Base-by-base conservation (phyloP, 345 rosid genomes). In the Acer negundo region DNA sequence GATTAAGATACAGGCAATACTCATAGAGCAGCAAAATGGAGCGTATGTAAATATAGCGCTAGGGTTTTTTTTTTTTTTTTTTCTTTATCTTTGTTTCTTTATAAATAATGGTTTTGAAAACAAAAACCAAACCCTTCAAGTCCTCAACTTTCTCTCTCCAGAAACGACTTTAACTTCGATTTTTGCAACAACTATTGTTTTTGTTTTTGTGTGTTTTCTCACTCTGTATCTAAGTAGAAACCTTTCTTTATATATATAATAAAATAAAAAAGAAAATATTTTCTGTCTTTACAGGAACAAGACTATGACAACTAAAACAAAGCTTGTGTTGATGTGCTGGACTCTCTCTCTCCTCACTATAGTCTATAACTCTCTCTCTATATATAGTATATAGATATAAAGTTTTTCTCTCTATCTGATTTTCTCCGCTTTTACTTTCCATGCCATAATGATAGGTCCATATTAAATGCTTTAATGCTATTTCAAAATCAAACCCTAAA, bases 1-100 rank as follows among this genome's bases (percentile, higher is more conserved):
- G 40, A 51, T 16, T 51, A 13, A 73, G 35, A 42, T 24, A 63
- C 58, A 76, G 55, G 62, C 82, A 69, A 58, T 71, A 75, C 79
- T 46, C 40, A 77, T 23, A 47, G 31, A 72, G 75, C 70, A 75
- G 64, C 38, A 67, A 40, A 55, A 83, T 46, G 63, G 77, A 69
- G 35, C 49, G 49, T 68, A 28, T 46, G 56, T 28, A 53, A 16
- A 53, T 53, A 77, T 77, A 78, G 82, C 76, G 75, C 75, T 82
- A 73, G 84, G 80, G 77, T 35, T 83, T 80, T 72, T 22, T n/a
- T 19, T 47, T 65, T 24, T 19, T 17, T 17, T 16, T 19, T 35
- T 35, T n/a, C n/a, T n/a, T 66, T 17, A 8, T 17, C 6, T 20
- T 67, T 9, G 40, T 66, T 17, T 38, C 24, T 66, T 38, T 13